A percentile compares a stretch with the other conserved stretches of the same genome.
phyloP scores from a whole-genome alignment of 192 early-diverging fungal genomes.

The Paraglomus brasilianum region DNA sequence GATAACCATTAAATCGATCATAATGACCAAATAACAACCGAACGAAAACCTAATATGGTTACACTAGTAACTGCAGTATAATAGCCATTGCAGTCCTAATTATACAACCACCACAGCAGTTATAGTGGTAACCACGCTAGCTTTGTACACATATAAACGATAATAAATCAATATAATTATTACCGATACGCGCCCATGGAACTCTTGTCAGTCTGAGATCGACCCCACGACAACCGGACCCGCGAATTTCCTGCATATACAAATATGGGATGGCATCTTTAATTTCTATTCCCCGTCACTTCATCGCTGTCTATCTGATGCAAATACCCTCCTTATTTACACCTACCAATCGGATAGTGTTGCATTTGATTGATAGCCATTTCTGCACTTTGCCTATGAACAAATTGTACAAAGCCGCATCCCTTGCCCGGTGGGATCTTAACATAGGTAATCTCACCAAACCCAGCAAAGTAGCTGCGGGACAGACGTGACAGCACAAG shows the following conservation, averaged over 20 bases:
- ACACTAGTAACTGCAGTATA: no score
- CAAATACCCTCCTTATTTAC: neutral
- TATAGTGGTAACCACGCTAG: no score
- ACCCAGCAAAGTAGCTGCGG: conserved; percentile 68
- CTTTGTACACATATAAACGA: no score
- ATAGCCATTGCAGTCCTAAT: no score
- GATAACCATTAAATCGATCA: no score
- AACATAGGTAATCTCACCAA: conserved; percentile 90
- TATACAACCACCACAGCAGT: no score
- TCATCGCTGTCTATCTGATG: neutral
- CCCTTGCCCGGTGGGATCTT: conserved; percentile 94
- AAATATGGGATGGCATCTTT: neutral
- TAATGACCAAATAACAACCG: no score
- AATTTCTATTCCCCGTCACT: neutral
- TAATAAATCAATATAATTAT: neutral
- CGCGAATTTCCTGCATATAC: conserved; percentile 42
- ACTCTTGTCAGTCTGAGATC: conserved; percentile 50
- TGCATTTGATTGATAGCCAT: conserved; percentile 89
- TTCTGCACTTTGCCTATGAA: conserved; percentile 80
- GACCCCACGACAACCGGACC: conserved; percentile 58
- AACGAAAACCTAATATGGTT: no score
- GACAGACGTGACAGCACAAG: conserved; percentile 27
- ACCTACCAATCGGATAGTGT: conserved; percentile 75
- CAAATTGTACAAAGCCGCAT: conserved; percentile 95
- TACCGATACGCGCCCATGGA: conserved; percentile 19